Conservation (phyloP, 2,329 filamentous ascomycete genomes). For the Nemania diffusa region DNA sequence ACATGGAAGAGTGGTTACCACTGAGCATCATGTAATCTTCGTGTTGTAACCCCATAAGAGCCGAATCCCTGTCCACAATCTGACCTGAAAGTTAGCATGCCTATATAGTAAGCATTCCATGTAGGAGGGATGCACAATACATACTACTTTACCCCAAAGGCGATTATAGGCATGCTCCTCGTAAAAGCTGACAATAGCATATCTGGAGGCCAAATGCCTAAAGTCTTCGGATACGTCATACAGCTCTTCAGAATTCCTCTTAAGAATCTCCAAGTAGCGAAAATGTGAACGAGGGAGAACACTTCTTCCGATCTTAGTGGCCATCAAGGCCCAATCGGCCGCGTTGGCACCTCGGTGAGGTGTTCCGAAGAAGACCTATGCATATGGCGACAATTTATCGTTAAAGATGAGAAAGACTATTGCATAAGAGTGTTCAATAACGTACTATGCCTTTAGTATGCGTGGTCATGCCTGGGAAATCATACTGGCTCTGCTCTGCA, state of each 20-base stretch:
- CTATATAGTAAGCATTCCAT: not conserved
- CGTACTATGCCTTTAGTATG: constrained; percentile 19
- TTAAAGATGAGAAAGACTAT: not conserved
- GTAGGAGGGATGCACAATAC: not conserved
- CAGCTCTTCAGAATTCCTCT: constrained; percentile 1
- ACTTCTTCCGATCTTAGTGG: not conserved
- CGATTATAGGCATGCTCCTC: constrained; percentile 17
- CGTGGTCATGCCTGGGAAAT: not conserved
- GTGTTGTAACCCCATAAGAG: constrained; percentile 14
- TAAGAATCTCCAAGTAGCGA: not conserved
- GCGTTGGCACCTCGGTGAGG: constrained; percentile 14
- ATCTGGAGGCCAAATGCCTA: not conserved
- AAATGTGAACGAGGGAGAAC: not conserved
- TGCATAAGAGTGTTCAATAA: not conserved
- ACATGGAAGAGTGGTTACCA: constrained; percentile 21
- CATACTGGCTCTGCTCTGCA: not conserved
- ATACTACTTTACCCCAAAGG: constrained; percentile 16
- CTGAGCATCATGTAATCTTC: constrained; percentile 25
- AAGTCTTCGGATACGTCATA: constrained; percentile 16
- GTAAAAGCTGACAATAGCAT: constrained; percentile 21
- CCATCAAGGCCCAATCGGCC: not conserved
- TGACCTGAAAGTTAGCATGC: not conserved
- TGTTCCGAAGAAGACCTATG: constrained; percentile 23
- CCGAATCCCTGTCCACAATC: constrained; percentile 22
- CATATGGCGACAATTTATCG: too few relatives aligned